A percentile compares a stretch with the other conserved stretches of the same genome.
phyloP scores from a whole-genome alignment of 768 basidiomycete genomes.

The Podaxis sp. region DNA sequence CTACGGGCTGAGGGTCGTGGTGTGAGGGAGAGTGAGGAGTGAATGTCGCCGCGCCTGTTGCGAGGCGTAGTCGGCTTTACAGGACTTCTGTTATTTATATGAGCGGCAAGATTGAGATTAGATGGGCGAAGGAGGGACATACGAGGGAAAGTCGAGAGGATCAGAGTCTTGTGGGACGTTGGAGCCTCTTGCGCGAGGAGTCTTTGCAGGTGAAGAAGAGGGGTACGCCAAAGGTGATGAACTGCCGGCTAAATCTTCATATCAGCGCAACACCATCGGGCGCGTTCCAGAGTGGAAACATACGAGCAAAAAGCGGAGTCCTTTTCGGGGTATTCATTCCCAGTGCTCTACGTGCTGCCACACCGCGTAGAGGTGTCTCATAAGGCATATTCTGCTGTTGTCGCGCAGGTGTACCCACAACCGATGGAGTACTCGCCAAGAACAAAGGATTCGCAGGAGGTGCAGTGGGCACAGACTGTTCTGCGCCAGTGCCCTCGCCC shows the following conservation, averaged over 20 bases:
- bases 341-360: conserved; percentile 51
- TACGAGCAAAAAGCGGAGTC: conserved; percentile 53
- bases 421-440: conserved; percentile 53
- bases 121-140: conserved; percentile 22
- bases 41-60: conserved; percentile 87
- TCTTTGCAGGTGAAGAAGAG: conserved; percentile 59
- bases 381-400: conserved; percentile 35
- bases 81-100: conserved; percentile 45
- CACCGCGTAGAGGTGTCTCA: conserved; percentile 47
- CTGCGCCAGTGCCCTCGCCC: conserved; percentile 22
- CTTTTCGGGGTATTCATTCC: conserved; percentile 57
- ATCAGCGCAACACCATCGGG: conserved; percentile 10
- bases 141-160: conserved; percentile 73
- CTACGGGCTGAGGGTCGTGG: conserved; percentile 44
- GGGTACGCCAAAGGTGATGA: conserved; percentile 68
- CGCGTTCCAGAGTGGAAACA: conserved; percentile 21
- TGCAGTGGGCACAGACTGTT: conserved; percentile 33
- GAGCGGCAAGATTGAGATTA: background rate
- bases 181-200: conserved; percentile 35
- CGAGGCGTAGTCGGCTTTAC: conserved; percentile 56
- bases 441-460: conserved; percentile 50
- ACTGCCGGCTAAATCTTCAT: conserved; percentile 41
- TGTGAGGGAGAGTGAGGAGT: conserved; percentile 71
- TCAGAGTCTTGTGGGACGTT: conserved; percentile 55
- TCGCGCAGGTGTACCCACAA: conserved; percentile 49